Percentiles rank a stretch among this genome's conserved stretches.
phyloP scores from a whole-genome alignment of 202 grass and related monocot species.

The Panicum hallii region DNA sequence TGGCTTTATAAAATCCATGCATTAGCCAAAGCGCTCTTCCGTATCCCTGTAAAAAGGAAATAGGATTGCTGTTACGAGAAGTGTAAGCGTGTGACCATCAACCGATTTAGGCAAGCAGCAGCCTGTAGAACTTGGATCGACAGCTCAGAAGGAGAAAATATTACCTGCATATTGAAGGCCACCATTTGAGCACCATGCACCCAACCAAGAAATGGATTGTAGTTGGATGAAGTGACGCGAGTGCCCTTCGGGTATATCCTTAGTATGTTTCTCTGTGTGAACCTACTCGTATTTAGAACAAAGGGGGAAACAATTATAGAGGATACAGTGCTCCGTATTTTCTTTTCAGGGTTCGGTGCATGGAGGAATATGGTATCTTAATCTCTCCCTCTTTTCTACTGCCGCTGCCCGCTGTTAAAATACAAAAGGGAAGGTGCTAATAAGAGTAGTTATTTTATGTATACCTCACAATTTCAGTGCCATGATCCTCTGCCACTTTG shows the following conservation, averaged over 20 bases:
- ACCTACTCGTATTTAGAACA: slow-evolving; percentile 62
- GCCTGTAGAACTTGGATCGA: neutral
- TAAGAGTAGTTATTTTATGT: slow-evolving; percentile 8
- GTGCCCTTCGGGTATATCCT: slow-evolving; percentile 97
- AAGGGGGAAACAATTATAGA: neutral
- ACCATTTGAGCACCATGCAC: slow-evolving; percentile 98
- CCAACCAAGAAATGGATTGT: slow-evolving; percentile 97
- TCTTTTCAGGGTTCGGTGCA: neutral
- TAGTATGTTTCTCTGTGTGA: slow-evolving; percentile 89
- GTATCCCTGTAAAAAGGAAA: slow-evolving; percentile 68
- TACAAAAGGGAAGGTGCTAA: slow-evolving; percentile 10
- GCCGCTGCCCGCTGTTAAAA: neutral
- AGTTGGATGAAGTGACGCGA: slow-evolving; percentile 92
- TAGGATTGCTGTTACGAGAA: neutral
- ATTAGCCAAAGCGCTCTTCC: slow-evolving; percentile 97
- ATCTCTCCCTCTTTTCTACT: neutral
- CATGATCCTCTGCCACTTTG: slow-evolving; percentile 68
- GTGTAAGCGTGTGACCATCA: neutral
- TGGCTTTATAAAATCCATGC: slow-evolving; percentile 95
- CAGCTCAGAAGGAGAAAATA: slow-evolving; percentile 22
- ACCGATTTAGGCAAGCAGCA: neutral
- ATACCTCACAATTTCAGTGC: slow-evolving; percentile 76
- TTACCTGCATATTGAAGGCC: slow-evolving; percentile 99
- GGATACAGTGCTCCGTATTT: neutral
- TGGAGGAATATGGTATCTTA: neutral